phyloP scores from a whole-genome alignment of 1,139 yeast genomes.

The Yamadazyma atmosphaerica region DNA sequence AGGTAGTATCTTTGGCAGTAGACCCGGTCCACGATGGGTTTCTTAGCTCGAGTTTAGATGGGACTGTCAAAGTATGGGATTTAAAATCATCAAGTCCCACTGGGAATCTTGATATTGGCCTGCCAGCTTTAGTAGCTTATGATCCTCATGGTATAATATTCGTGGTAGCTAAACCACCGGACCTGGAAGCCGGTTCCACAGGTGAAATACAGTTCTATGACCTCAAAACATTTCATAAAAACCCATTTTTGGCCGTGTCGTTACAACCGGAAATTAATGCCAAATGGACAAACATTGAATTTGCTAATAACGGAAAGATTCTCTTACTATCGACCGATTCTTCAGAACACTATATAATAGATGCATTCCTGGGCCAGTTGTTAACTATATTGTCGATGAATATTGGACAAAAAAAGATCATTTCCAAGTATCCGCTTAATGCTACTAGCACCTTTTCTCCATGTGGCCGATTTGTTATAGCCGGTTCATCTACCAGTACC shows the following conservation, averaged over 20 bases:
- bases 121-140: constrained; percentile 61
- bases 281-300: constrained; percentile 74
- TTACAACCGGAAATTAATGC: constrained; percentile 29
- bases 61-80: constrained; percentile 88
- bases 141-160: constrained; percentile 86
- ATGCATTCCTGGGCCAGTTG: constrained; percentile 67
- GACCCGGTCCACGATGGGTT: constrained; percentile 72
- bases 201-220: constrained; percentile 62
- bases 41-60: constrained; percentile 71
- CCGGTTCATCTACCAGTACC: constrained; percentile 59
- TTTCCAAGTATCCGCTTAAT: constrained; percentile 45
- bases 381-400: constrained; percentile 48
- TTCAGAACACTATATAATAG: constrained; percentile 58
- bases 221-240: constrained; percentile 54
- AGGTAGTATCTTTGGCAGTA: constrained; percentile 71
- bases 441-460: constrained; percentile 76
- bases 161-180: constrained; percentile 57
- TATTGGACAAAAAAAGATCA: constrained; percentile 16
- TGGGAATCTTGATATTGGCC: constrained; percentile 61
- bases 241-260: constrained; percentile 49
- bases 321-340: constrained; percentile 66
- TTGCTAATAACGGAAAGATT: constrained; percentile 78
- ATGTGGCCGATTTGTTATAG: constrained; percentile 72
- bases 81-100: constrained; percentile 58
- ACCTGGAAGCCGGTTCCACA: constrained; percentile 17